Evolutionary conservation across 306 rosid genomes (phyloP), one percentile per base, ranked within the genome.

Genomic region (Pterocarpus santalinus): DNA sequence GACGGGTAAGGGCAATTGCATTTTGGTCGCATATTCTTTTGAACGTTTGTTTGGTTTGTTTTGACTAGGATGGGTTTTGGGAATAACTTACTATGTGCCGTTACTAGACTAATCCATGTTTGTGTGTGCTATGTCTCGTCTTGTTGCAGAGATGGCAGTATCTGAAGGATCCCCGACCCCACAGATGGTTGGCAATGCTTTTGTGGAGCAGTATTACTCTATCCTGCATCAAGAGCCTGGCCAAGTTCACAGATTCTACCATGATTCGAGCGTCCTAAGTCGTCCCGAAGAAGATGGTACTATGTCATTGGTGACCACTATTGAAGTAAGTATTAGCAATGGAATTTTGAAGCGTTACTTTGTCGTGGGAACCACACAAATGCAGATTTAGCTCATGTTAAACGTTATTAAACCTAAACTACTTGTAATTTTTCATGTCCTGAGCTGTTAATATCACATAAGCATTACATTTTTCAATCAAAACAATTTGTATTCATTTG

Each of bases 221-320:
- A 35, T 83, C 51, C 82, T 92, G 51, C 85, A 85, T 69, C 34
- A 34, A 34, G 28, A 64, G 0, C 88, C 95, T 0, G 84, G 67
- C 5, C 73, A 17, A 41, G 90, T 85, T 71, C 83, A 86, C 80
- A 85, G 65, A 14, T 92, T 92, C 80, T 92, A 89, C 49, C 68
- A 73, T 0, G 92, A 89, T 5, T 35, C 85, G 0, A 92, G 97
- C 79, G 80, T 86, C 38, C 32, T 92, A 2, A 85, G 87, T 65
- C 92, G 97, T 1, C 93, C 93, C 49, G 88, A 87, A 47, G 78
- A 65, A 13, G 90, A 89, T 67, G 93, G 92, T 11, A 51, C 75
- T 65, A 82, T 85, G 91, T 61, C 83, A 4, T 5, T 72, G 3
- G 88, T 84, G 61, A 78, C 90, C 1, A 86, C 90, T 5, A 43